Percentiles rank a stretch among this genome's conserved stretches.
These are phyloP conservation scores for Aegilops speltoides DNA, from an alignment of 176 grass and related monocot genomes.

Conservation along the genomic window DNA sequence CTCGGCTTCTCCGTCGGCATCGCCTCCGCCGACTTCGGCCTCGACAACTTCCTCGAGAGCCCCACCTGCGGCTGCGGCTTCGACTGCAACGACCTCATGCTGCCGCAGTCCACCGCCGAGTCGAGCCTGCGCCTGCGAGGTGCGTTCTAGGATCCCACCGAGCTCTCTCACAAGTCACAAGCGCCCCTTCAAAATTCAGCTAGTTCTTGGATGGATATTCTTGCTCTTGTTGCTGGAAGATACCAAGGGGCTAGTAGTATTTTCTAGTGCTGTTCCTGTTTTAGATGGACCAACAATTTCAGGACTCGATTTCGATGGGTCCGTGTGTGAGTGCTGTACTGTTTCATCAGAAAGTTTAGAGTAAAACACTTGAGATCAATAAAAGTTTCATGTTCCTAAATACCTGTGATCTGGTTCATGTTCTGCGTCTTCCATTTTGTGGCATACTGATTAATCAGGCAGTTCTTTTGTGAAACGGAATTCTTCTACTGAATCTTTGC, in stretches of 20 bases:
- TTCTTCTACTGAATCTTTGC: not conserved
- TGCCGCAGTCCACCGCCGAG: not conserved
- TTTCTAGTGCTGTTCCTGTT: constrained; percentile 18
- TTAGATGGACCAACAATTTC: constrained; percentile 36
- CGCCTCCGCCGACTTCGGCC: constrained; percentile 75
- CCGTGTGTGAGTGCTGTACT: not conserved
- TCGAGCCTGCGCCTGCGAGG: constrained; percentile 40
- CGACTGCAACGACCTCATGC: constrained; percentile 47
- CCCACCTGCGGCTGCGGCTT: constrained; percentile 89
- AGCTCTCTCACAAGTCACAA: not conserved
- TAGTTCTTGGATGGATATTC: not conserved
- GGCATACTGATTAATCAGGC: not conserved
- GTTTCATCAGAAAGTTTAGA: constrained; percentile 33
- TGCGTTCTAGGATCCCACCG: constrained; percentile 42
- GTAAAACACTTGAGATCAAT: constrained; percentile 8
- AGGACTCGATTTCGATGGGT: constrained; percentile 21
- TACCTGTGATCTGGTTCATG: not conserved
- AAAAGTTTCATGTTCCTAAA: not conserved
- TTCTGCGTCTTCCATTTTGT: not conserved
- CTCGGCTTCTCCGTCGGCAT: constrained; percentile 92
- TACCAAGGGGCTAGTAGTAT: not conserved
- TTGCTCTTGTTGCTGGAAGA: constrained; percentile 19
- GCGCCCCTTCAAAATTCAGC: not conserved
- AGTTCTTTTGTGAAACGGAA: not conserved
- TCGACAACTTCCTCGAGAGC: constrained; percentile 77